phyloP scores from a whole-genome alignment of 345 rosid genomes.

The Passiflora organensis region DNA sequence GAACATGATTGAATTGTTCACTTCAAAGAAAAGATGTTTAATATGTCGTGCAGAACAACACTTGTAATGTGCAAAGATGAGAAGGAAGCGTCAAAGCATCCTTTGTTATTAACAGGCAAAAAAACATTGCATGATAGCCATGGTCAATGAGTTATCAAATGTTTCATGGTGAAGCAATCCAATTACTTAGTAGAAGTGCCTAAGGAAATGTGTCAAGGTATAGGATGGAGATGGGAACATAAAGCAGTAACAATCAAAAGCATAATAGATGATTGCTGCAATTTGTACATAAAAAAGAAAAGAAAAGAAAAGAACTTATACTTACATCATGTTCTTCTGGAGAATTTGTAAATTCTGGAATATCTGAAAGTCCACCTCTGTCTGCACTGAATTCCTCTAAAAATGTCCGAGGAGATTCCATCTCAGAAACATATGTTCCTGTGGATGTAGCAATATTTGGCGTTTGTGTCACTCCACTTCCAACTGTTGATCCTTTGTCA shows the following conservation, averaged over 20 bases:
- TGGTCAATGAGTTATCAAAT: too few relatives aligned
- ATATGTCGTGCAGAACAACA: neutral
- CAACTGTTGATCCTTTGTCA: conserved; percentile 8
- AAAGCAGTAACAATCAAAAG: neutral
- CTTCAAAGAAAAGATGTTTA: neutral
- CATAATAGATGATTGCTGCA: neutral
- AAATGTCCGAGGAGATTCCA: conserved; percentile 45
- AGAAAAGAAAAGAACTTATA: neutral
- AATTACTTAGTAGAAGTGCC: too few relatives aligned
- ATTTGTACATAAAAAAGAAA: neutral
- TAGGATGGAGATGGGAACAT: neutral
- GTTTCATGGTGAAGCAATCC: too few relatives aligned
- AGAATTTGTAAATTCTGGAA: conserved; percentile 43
- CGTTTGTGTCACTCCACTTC: conserved; percentile 21
- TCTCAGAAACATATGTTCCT: conserved; percentile 37
- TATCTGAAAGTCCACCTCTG: conserved; percentile 45
- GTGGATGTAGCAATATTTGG: conserved; percentile 28
- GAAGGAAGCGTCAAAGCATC: too few relatives aligned
- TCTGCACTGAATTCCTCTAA: conserved; percentile 26
- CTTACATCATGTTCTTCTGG: conserved; percentile 44
- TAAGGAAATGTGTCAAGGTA: neutral
- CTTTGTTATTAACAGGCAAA: too few relatives aligned
- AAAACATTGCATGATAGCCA: too few relatives aligned
- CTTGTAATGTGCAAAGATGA: too few relatives aligned
- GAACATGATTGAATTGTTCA: conserved; percentile 1